Conservation (phyloP, 2,329 filamentous ascomycete genomes). For the Thelonectria discophora region DNA sequence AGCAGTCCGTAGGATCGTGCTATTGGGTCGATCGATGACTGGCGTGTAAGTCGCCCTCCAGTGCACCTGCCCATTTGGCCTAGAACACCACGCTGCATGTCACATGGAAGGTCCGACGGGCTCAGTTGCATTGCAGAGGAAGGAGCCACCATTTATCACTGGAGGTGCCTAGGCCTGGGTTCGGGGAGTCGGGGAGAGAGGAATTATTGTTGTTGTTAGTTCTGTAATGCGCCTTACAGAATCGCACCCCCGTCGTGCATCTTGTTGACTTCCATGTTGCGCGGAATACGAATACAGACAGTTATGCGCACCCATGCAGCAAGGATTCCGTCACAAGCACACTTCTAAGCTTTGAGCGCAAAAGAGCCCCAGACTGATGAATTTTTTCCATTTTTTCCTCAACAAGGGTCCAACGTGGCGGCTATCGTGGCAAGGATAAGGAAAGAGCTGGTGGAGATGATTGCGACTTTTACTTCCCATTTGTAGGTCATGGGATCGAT, state of each 20-base stretch:
- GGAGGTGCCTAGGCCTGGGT: no score
- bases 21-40: no score
- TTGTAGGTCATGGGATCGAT: conserved; percentile 20
- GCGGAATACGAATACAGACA: no score
- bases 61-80: not conserved
- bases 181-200: no score
- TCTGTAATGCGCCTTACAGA: no score
- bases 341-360: not conserved
- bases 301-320: no score
- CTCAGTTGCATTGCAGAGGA: not conserved
- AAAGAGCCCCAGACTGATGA: conserved; percentile 11
- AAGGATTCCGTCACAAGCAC: not conserved
- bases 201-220: no score
- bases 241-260: no score
- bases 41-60: not conserved
- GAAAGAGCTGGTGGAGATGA: conserved; percentile 20
- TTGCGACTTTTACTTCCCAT: conserved; percentile 21
- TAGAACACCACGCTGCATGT: not conserved
- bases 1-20: not conserved
- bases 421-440: conserved; percentile 33
- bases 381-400: no score
- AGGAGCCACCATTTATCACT: not conserved
- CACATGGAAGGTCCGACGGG: not conserved
- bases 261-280: no score
- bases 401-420: conserved; percentile 19